Evolutionary conservation across 805 yeast genomes (phyloP).

Genomic region (Suhomyces vadensis): DNA sequence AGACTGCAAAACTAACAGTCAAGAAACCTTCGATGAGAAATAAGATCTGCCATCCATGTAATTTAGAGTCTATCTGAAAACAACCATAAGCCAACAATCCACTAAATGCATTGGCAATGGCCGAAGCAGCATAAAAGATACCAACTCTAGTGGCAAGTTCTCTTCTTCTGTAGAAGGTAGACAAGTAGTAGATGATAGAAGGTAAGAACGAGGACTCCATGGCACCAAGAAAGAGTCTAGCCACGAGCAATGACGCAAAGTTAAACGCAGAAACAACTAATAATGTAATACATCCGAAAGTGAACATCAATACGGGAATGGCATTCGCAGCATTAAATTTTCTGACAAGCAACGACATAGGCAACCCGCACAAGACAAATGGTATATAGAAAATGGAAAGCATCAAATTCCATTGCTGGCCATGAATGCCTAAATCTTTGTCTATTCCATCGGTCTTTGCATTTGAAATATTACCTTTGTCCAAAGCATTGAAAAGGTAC

Average conservation of each 20-base stretch:
- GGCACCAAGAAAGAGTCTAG: conserved; percentile 40
- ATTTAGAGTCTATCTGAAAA: conserved; percentile 40
- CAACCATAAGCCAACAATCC: conserved; percentile 35
- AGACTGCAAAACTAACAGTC: conserved; percentile 36
- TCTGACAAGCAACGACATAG: conserved; percentile 42
- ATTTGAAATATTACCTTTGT: conserved; percentile 50
- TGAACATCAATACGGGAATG: conserved; percentile 45
- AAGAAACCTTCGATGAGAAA: conserved; percentile 47
- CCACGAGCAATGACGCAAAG: conserved; percentile 29
- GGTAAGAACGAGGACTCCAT: conserved; percentile 42
- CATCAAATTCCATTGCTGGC: conserved; percentile 47
- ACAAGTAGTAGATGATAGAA: conserved; percentile 38
- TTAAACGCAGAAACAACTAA: conserved; percentile 40
- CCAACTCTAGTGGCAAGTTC: conserved; percentile 39
- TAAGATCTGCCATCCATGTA: conserved; percentile 51
- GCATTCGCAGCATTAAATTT: conserved; percentile 45
- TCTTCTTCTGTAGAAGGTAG: conserved; percentile 38
- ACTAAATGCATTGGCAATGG: conserved; percentile 38
- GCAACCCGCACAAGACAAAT: conserved; percentile 47
- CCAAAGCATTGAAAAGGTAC: conserved; percentile 51
- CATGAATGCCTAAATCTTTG: conserved; percentile 40
- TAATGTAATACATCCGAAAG: conserved; percentile 45
- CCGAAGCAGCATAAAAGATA: conserved; percentile 37
- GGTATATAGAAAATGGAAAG: conserved; percentile 48
- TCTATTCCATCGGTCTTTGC: conserved; percentile 51